Base-by-base conservation (phyloP, 2,329 filamentous ascomycete species). In the Phaeophleospora eucalypticola region DNA sequence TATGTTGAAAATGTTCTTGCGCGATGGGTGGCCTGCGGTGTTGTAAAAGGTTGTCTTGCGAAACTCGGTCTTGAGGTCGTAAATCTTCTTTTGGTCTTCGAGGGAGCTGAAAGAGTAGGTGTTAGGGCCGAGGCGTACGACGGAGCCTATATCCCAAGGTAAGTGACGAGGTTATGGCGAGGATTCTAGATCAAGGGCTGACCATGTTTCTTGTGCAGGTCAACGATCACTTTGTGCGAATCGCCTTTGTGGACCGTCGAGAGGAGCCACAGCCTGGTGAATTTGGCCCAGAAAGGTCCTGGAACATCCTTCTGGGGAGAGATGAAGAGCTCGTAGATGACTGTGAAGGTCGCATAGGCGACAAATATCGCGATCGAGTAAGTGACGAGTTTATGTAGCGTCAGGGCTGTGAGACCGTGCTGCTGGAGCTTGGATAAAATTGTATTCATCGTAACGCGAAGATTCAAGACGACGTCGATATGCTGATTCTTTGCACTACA, bases 171-270 rank as follows among this genome's bases (percentile, higher is more conserved):
- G 14, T 17, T 38, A 20, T 38, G n/a, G 27, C 8, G n/a, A 32
- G 8, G n/a, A 32, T 49, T 70, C 59, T 8, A 68, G 45, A 15
- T 51, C n/a, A n/a, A 32, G 8, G 8, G 14, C 49, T 36, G 58
- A 43, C 48, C 43, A 37, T 50, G 32, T 37, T 33, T 36, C 32
- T 41, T 32, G 38, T 50, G 48, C 2, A 46, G 35, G 2, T 41
- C 17, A 9, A 46, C 18, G 12, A 42, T 32, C 1, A 35, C 34
- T n/a, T 43, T 20, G 12, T 50, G 36, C 4, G 34, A 46, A 7
- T 46, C 43, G n/a, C 48, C 48, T 15, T 39, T 35, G 14, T 36
- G 4, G 33, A 41, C 36, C 12, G 41, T 27, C 8, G 40, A 27
- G 8, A 33, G 35, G 18, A 40, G 38, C 48, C 48, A 50, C 37